phyloP scores from a whole-genome alignment of 306 rosid genomes.

The Lathyrus oleraceus region DNA sequence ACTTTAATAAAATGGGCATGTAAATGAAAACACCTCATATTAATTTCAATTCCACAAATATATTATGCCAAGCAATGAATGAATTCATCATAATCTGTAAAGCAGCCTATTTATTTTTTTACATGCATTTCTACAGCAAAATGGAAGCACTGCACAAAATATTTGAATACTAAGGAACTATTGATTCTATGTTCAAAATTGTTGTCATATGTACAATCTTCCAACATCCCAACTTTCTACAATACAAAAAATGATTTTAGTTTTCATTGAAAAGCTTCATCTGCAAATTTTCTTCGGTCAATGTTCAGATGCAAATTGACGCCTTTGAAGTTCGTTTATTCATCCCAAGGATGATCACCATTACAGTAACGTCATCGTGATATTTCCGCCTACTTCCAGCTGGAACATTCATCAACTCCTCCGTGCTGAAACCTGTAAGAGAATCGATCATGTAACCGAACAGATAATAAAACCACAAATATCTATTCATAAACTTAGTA shows the following conservation, averaged over 20 bases:
- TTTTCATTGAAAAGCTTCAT: slow-evolving; percentile 33
- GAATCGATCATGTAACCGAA: slow-evolving; percentile 23
- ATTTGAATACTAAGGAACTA: slow-evolving; percentile 20
- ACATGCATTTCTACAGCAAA: slow-evolving; percentile 4
- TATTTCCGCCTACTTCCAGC: slow-evolving; percentile 93
- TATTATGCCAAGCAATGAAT: background rate
- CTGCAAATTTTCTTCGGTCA: background rate
- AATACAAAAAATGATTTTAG: slow-evolving; percentile 25
- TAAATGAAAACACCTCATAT: too few relatives aligned
- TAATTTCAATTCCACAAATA: background rate
- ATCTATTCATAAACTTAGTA: slow-evolving; percentile 3
- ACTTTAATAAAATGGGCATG: too few relatives aligned
- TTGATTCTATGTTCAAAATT: slow-evolving; percentile 26
- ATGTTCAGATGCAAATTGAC: slow-evolving; percentile 56
- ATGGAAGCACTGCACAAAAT: background rate
- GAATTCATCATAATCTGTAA: background rate
- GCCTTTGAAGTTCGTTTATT: slow-evolving; percentile 92
- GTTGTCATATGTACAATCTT: slow-evolving; percentile 34
- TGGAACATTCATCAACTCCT: slow-evolving; percentile 89
- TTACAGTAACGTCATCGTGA: slow-evolving; percentile 94
- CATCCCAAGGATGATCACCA: slow-evolving; percentile 82
- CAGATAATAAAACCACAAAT: background rate
- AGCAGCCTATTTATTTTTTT: background rate
- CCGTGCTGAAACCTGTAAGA: slow-evolving; percentile 81
- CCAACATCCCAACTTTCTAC: slow-evolving; percentile 24